Evolutionary conservation across 2,329 filamentous ascomycete genomes (phyloP).

Genomic region (Colletotrichum coccodes): DNA sequence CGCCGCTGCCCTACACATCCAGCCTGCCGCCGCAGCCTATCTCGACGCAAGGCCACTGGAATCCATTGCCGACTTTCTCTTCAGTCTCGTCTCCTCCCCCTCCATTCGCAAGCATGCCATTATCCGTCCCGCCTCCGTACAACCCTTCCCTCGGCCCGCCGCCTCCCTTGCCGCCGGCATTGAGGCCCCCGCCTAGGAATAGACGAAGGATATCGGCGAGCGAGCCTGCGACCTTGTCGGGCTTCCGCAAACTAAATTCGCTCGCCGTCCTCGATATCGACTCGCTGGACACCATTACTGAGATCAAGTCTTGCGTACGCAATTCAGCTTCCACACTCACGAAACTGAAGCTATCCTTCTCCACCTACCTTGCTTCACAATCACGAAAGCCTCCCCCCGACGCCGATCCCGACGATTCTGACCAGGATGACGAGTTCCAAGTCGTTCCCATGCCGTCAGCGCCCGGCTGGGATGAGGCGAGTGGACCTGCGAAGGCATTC

Average conservation of each 20-base stretch:
- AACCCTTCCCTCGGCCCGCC: slow-evolving; percentile 35
- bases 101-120: slow-evolving; percentile 24
- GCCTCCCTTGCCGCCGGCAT: slow-evolving; percentile 44
- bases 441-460: slow-evolving; percentile 46
- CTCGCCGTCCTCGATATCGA: slow-evolving; percentile 71
- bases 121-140: slow-evolving; percentile 21
- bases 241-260: slow-evolving; percentile 64
- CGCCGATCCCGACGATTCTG: slow-evolving; percentile 59
- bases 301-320: slow-evolving; percentile 65
- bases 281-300: slow-evolving; percentile 62
- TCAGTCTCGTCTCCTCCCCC: slow-evolving; percentile 33
- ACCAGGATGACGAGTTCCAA: slow-evolving; percentile 66
- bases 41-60: slow-evolving; percentile 31
- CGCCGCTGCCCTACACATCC: slow-evolving; percentile 52
- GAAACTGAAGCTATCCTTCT: slow-evolving; percentile 68
- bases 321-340: slow-evolving; percentile 65
- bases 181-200: slow-evolving; percentile 48
- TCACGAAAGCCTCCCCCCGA: slow-evolving; percentile 50
- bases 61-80: slow-evolving; percentile 34
- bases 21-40: slow-evolving; percentile 32
- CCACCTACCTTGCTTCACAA: slow-evolving; percentile 58
- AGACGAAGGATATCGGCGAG: slow-evolving; percentile 47
- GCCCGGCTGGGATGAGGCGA: slow-evolving; percentile 37
- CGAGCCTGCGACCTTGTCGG: slow-evolving; percentile 65
- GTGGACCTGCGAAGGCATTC: slow-evolving; percentile 55